A percentile compares a stretch with the other conserved stretches of the same genome.
phyloP scores from a whole-genome alignment of 139 green algal species.

The Tetradesmus lagerheimii region DNA sequence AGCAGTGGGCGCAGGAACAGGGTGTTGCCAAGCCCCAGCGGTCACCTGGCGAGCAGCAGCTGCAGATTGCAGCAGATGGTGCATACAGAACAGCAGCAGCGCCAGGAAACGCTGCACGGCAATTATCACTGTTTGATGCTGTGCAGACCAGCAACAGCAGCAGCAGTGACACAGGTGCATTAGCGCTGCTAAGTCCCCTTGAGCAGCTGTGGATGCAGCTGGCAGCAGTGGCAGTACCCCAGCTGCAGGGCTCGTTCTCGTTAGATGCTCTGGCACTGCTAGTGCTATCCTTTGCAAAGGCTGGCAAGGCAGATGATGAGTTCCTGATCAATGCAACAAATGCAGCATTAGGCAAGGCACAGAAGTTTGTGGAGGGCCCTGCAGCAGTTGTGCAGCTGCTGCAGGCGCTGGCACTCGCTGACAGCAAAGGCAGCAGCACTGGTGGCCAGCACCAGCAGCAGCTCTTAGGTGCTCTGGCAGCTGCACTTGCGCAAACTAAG shows the following conservation, averaged over 20 bases:
- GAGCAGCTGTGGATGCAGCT: constrained; percentile 12
- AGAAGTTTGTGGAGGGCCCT: neutral
- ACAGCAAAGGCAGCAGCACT: neutral
- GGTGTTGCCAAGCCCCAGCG: neutral
- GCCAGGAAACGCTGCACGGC: neutral
- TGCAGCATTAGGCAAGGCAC: neutral
- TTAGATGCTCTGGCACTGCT: neutral
- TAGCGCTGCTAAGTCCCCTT: neutral
- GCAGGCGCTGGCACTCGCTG: neutral
- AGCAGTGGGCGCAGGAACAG: neutral
- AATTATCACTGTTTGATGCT: neutral
- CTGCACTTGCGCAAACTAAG: neutral
- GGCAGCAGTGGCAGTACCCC: neutral
- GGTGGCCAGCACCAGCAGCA: neutral
- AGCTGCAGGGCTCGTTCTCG: constrained; percentile 10
- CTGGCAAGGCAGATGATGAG: neutral
- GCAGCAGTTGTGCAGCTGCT: neutral
- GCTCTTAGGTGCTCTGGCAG: neutral
- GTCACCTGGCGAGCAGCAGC: neutral
- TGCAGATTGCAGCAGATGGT: neutral
- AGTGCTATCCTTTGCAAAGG: neutral
- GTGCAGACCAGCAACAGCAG: constrained; percentile 8
- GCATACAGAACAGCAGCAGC: neutral
- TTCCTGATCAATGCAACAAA: neutral
- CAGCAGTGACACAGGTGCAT: neutral